These are phyloP conservation scores for Leccinum broughii DNA, from an alignment of 768 basidiomycete species.

Conservation along the genomic window DNA sequence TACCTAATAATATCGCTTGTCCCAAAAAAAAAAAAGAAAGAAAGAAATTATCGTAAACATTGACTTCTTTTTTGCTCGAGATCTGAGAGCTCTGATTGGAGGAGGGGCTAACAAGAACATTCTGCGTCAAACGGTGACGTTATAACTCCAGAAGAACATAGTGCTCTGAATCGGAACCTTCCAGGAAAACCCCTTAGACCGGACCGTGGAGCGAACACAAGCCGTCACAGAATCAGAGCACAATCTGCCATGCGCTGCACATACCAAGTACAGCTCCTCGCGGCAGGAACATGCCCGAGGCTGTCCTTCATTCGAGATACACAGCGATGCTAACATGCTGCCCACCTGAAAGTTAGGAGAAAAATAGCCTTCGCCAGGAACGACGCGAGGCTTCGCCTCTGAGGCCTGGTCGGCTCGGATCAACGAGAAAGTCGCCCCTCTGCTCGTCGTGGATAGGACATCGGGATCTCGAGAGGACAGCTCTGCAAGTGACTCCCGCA, in stretches of 20 bases:
- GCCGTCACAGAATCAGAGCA: constrained; percentile 35
- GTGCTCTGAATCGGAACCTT: constrained; percentile 62
- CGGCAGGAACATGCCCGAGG: constrained; percentile 62
- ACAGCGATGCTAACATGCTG: constrained; percentile 47
- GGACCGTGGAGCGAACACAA: constrained; percentile 58
- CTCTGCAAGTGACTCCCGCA: constrained; percentile 62
- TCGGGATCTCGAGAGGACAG: constrained; percentile 44
- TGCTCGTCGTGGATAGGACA: constrained; percentile 42
- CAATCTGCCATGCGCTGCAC: neutral
- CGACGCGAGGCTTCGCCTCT: neutral
- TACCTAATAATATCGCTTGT: too few relatives aligned
- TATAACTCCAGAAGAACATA: too few relatives aligned
- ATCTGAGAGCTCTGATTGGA: too few relatives aligned
- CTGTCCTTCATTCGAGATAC: constrained; percentile 20
- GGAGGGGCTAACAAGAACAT: too few relatives aligned
- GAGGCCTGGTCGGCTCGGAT: neutral
- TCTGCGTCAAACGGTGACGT: too few relatives aligned
- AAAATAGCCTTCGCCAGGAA: constrained; percentile 12
- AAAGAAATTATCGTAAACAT: too few relatives aligned
- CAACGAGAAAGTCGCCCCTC: constrained; percentile 43
- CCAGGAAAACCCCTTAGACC: constrained; percentile 57
- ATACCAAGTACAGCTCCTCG: constrained; percentile 23
- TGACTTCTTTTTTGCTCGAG: too few relatives aligned
- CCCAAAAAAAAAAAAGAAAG: too few relatives aligned
- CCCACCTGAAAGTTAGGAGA: constrained; percentile 29